phyloP scores from a whole-genome alignment of 441 rosid genomes.

The Geranium incanum region DNA sequence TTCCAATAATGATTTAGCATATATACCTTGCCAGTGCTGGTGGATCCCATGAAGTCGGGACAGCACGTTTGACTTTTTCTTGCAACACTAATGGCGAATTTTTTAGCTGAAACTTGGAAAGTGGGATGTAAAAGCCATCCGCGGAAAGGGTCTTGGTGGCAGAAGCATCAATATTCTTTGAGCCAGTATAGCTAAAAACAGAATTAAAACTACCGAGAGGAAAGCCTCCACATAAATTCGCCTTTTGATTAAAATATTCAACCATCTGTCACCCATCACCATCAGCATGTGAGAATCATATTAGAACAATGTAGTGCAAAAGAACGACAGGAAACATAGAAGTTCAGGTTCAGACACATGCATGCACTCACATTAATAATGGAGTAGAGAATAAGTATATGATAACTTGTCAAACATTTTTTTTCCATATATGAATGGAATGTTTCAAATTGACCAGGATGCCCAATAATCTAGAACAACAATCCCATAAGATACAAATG shows the following conservation, averaged over 20 bases:
- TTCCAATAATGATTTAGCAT: background rate
- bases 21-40: conserved; percentile 59
- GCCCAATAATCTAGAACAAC: background rate
- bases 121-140: conserved; percentile 51
- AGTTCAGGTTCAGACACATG: too few relatives aligned
- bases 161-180: conserved; percentile 66
- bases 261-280: conserved; percentile 45
- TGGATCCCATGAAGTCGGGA: conserved; percentile 75
- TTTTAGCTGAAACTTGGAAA: conserved; percentile 40
- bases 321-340: background rate
- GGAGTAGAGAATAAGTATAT: too few relatives aligned
- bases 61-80: conserved; percentile 53
- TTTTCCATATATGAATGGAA: background rate
- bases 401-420: too few relatives aligned
- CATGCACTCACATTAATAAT: too few relatives aligned
- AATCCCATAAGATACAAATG: background rate
- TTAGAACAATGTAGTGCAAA: background rate
- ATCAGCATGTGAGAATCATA: conserved; percentile 11
- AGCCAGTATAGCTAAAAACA: conserved; percentile 66
- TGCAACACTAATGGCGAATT: conserved; percentile 34
- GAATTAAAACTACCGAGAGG: conserved; percentile 79
- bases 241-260: conserved; percentile 42
- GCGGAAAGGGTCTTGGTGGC: conserved; percentile 63
- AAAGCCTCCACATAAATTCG: conserved; percentile 47
- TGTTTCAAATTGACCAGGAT: background rate